Evolutionary conservation across 441 rosid species (phyloP).

Genomic region (Bruguiera hainesii): DNA sequence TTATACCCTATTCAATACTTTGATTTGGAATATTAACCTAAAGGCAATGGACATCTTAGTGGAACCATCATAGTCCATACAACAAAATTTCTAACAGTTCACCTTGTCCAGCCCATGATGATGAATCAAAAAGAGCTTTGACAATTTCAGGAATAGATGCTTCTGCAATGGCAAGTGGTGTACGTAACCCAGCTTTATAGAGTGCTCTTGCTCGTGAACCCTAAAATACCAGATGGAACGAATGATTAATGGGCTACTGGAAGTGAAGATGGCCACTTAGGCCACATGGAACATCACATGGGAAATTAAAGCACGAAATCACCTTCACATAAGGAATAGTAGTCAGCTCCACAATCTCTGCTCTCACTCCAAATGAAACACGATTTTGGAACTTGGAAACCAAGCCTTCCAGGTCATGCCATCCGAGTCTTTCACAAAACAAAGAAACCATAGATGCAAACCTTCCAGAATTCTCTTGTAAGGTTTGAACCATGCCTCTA

Average conservation of each 20-base stretch:
- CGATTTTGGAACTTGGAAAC: slow-evolving; percentile 95
- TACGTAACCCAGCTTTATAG: slow-evolving; percentile 92
- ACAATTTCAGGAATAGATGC: slow-evolving; percentile 84
- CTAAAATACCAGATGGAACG: slow-evolving; percentile 24
- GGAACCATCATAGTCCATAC: not conserved
- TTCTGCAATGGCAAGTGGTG: slow-evolving; percentile 91
- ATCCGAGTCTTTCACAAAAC: slow-evolving; percentile 96
- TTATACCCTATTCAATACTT: not conserved
- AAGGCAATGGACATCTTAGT: slow-evolving; percentile 1
- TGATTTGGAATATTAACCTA: slow-evolving; percentile 9
- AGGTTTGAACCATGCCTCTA: slow-evolving; percentile 96
- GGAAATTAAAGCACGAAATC: slow-evolving; percentile 21
- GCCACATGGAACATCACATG: slow-evolving; percentile 15
- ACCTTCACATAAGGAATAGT: slow-evolving; percentile 95
- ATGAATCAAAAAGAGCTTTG: slow-evolving; percentile 91
- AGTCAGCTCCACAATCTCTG: slow-evolving; percentile 98
- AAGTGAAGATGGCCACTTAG: slow-evolving; percentile 6
- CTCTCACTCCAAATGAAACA: slow-evolving; percentile 98
- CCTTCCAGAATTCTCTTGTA: slow-evolving; percentile 99
- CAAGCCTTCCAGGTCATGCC: slow-evolving; percentile 97
- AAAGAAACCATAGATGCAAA: slow-evolving; percentile 97
- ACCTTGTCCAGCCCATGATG: slow-evolving; percentile 90
- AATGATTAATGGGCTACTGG: slow-evolving; percentile 4
- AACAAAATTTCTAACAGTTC: slow-evolving; percentile 23
- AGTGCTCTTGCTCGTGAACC: slow-evolving; percentile 99